A percentile compares a stretch with the other conserved stretches of the same genome.
phyloP scores from a whole-genome alignment of 176 grass and related monocot genomes.

The Echinochloa phyllopogon region DNA sequence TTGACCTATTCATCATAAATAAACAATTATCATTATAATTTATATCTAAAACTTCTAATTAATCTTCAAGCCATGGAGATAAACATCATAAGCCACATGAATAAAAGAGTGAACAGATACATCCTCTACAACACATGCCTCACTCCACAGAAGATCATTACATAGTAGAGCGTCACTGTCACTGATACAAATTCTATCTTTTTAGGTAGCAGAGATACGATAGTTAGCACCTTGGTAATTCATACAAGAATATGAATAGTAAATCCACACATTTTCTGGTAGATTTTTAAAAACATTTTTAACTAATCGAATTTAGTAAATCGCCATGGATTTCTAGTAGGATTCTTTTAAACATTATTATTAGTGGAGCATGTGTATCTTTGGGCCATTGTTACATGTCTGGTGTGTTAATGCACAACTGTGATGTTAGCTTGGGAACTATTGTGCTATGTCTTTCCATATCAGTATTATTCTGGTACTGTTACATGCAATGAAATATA shows the following conservation, averaged over 20 bases:
- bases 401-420: not conserved
- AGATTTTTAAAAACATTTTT: no score
- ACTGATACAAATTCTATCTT: not conserved
- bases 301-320: not conserved
- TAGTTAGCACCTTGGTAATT: not conserved
- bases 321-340: not conserved
- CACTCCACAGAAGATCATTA: not conserved
- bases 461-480: no score
- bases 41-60: not conserved
- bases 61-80: not conserved
- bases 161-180: not conserved
- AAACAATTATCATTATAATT: not conserved
- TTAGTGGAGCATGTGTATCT: not conserved
- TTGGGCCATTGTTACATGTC: no score
- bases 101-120: not conserved
- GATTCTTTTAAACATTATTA: not conserved
- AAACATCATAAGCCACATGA: not conserved
- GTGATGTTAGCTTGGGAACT: not conserved
- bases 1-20: not conserved
- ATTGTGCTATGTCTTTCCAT: no score
- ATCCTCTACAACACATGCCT: not conserved
- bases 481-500: no score
- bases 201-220: not conserved
- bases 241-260: not conserved
- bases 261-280: not conserved